Evolutionary conservation across 768 basidiomycete species (phyloP).

Genomic region (Pisolithus albus): DNA sequence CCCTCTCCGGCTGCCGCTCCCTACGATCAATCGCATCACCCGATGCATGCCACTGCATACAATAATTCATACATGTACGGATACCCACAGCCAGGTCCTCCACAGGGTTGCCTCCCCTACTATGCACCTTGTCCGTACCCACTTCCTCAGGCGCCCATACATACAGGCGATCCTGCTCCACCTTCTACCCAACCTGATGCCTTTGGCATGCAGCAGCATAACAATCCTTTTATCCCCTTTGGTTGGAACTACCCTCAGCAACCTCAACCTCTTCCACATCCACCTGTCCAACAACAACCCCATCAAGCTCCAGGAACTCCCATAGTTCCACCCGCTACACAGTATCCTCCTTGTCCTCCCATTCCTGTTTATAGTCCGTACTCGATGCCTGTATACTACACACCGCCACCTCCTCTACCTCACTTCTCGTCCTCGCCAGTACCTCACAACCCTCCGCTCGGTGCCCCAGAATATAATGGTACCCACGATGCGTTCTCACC

Average conservation of each 20-base stretch:
- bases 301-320: conserved; percentile 27
- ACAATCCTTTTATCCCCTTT: conserved; percentile 25
- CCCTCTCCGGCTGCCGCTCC: conserved; percentile 31
- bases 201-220: conserved; percentile 27
- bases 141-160: conserved; percentile 37
- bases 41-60: conserved; percentile 25
- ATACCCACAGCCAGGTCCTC: conserved; percentile 35
- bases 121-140: conserved; percentile 47
- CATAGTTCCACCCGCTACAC: conserved; percentile 24
- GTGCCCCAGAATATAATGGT: conserved; percentile 24
- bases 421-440: conserved; percentile 21
- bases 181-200: conserved; percentile 25
- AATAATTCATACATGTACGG: conserved; percentile 32
- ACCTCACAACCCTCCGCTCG: conserved; percentile 21
- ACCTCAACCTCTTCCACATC: conserved; percentile 29
- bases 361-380: conserved; percentile 21
- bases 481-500: conserved; percentile 17
- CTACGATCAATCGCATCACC: conserved; percentile 26
- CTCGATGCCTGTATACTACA: conserved; percentile 21
- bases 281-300: conserved; percentile 36
- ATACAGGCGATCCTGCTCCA: conserved; percentile 31
- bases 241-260: conserved; percentile 31
- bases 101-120: conserved; percentile 38
- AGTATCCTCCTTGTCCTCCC: conserved; percentile 27
- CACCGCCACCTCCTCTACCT: conserved; percentile 26